Percentiles rank a stretch among this genome's conserved stretches.
Conservation (phyloP, 2,329 filamentous ascomycete genomes). For the Monilinia polystroma region DNA sequence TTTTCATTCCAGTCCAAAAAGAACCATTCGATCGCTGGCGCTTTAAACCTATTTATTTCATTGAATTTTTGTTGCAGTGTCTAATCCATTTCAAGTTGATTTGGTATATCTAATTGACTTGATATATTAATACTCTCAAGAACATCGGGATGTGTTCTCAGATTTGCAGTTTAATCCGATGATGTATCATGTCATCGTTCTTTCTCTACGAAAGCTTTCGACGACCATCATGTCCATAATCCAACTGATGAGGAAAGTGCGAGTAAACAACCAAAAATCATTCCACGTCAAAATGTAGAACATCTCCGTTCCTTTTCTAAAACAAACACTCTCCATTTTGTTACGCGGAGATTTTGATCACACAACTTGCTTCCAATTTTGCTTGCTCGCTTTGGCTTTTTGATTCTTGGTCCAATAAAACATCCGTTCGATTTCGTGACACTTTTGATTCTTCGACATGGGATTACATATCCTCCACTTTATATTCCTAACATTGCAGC, state of each 20-base stretch:
- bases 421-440: conserved; percentile 16
- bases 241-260: not conserved
- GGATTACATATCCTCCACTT: conserved; percentile 9
- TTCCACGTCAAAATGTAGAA: not conserved
- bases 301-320: not conserved
- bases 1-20: not conserved
- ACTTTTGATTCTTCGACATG: conserved; percentile 17
- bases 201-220: not conserved
- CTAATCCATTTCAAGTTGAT: not conserved
- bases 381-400: conserved; percentile 13
- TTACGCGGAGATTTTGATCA: conserved; percentile 19
- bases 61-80: not conserved
- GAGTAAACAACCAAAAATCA: not conserved
- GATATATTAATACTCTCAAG: not conserved
- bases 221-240: not conserved
- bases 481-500: not conserved
- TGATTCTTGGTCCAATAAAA: conserved; percentile 5
- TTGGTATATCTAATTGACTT: not conserved
- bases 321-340: conserved; percentile 16
- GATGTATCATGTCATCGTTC: conserved; percentile 6
- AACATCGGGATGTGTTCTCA: not conserved
- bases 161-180: not conserved
- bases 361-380: conserved; percentile 23
- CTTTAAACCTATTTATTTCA: not conserved
- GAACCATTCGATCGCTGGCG: too few relatives aligned